Evolutionary conservation across 139 green algal species (phyloP), one percentile per base, ranked within the genome.

Genomic region (Limnomonas spitsbergensis): DNA sequence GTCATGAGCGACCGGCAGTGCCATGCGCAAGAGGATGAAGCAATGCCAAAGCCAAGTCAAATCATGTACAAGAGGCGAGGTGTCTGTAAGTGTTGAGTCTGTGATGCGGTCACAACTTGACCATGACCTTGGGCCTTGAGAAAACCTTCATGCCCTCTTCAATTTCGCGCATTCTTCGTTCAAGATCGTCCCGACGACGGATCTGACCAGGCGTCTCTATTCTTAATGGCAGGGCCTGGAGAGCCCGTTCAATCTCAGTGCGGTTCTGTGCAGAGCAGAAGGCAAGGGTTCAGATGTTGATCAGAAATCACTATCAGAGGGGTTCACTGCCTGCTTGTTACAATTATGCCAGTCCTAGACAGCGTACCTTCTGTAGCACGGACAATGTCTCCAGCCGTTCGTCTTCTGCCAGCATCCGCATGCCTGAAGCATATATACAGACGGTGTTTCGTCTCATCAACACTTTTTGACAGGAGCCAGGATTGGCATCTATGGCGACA

Each of bases 391-490:
- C 82, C 35, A 87, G 36, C 34, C 87, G 79, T 80, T 93, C 89
- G 24, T 87, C 84, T 42, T 92, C 86, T 0, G 81, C 76, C 79
- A 93, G 78, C 34, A 92, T 68, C 0, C 89, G 79, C 89, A 93
- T 89, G 20, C 89, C 89, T 92, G 80, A 37, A 39, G 0, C 4
- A 42, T 75, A 67, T 38, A 67, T n/a, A n/a, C n/a, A n/a, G n/a
- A n/a, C n/a, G n/a, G n/a, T n/a, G n/a, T n/a, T n/a, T n/a, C n/a
- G n/a, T n/a, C n/a, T n/a, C n/a, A 47, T 66, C 42, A 54, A 54
- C 42, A 54, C 7, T 9, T 6, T 6, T 27, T 27, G 42, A 54
- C 7, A 42, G 26, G 38, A 39, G 39, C 3, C 27, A 77, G 38
- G n/a, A 37, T 14, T 7, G 56, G 37, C 42, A 9, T 54, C 42